Conservation (phyloP, 140 eudicot genomes). For the Anethum foeniculum region DNA sequence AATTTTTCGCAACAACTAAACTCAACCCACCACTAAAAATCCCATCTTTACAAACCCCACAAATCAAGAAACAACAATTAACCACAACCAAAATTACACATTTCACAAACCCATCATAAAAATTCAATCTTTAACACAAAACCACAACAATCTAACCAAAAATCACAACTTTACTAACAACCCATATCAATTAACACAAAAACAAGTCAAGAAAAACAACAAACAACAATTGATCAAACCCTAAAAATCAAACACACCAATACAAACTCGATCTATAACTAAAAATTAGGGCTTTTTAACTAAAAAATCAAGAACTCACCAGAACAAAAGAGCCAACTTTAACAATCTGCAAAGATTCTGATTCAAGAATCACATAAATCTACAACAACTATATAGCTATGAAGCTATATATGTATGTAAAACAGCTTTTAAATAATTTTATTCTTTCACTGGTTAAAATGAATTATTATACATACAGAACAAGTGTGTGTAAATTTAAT, state of each 20-base stretch:
- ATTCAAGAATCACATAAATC: conserved; percentile 1
- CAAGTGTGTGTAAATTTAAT: not conserved
- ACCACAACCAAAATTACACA: not conserved
- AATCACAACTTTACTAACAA: not conserved
- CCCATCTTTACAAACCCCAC: not conserved
- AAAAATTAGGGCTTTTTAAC: not conserved
- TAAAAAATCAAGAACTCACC: conserved; percentile 7
- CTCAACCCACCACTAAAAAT: not conserved
- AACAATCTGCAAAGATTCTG: conserved; percentile 9
- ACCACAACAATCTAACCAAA: not conserved
- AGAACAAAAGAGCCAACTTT: not conserved
- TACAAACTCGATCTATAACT: not conserved
- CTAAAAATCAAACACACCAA: not conserved
- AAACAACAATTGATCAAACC: not conserved
- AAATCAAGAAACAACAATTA: not conserved
- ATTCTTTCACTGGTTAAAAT: not conserved
- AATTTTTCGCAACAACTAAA: not conserved
- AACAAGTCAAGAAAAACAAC: not conserved
- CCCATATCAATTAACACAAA: not conserved
- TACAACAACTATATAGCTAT: not conserved
- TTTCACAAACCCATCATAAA: not conserved
- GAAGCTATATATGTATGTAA: not conserved
- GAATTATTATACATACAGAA: not conserved
- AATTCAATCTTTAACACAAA: not conserved
- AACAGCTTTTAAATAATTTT: not conserved